Conservation (phyloP, 257 asterid genomes). For the Striga asiatica region DNA sequence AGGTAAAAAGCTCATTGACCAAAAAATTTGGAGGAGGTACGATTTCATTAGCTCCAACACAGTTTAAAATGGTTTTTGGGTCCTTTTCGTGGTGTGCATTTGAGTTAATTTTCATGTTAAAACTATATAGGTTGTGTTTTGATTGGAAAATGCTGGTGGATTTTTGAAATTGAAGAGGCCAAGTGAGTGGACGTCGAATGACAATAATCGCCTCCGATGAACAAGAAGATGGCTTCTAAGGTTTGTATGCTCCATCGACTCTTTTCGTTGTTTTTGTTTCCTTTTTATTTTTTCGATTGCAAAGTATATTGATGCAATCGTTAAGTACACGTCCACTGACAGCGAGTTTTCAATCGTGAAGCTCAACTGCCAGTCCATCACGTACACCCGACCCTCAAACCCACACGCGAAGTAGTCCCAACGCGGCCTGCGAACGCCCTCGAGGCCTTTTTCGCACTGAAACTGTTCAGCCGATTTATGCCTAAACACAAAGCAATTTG, state of each 20-base stretch:
- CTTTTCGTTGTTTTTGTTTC: not conserved
- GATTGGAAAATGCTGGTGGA: constrained; percentile 52
- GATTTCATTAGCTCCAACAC: not conserved
- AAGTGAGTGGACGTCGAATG: constrained; percentile 72
- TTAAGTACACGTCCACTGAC: no score
- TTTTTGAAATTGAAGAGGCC: constrained; percentile 65
- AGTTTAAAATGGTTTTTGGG: not conserved
- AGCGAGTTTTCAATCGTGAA: no score
- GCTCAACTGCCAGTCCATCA: no score
- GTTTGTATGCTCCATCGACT: constrained; percentile 20
- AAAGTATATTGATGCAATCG: no score
- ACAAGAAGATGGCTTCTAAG: constrained; percentile 66
- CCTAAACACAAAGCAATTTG: no score
- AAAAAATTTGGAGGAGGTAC: constrained; percentile 36
- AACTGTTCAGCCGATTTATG: no score
- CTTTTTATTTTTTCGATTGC: no score
- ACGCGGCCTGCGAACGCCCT: no score
- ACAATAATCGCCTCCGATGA: constrained; percentile 47
- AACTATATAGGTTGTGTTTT: constrained; percentile 13
- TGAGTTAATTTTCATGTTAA: not conserved
- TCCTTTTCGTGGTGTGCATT: not conserved
- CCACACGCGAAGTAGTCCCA: no score
- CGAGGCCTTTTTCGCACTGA: no score
- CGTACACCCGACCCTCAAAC: no score
- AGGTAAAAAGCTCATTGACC: not conserved